A percentile compares a stretch with the other conserved stretches of the same genome.
phyloP scores from a whole-genome alignment of 257 asterid genomes.

The Penstemon barbatus region DNA sequence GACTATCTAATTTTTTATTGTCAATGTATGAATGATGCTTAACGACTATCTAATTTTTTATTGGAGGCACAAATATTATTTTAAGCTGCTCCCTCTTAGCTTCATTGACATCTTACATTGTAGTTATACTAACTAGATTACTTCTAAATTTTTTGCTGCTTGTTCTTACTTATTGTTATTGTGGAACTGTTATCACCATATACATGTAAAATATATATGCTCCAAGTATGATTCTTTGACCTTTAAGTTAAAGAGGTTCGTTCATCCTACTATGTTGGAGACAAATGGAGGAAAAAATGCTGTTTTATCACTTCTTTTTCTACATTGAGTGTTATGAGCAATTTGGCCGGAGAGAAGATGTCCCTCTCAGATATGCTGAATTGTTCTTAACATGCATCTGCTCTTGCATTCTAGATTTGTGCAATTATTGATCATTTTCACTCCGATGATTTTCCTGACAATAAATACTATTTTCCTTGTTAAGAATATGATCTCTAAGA shows the following conservation, averaged over 20 bases:
- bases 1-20: not conserved
- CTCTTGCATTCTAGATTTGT: slow-evolving; percentile 11
- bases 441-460: slow-evolving; percentile 3
- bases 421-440: slow-evolving; percentile 6
- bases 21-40: too few species aligned
- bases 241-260: slow-evolving; percentile 17
- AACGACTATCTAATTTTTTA: too few species aligned
- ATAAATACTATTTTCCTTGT: not conserved
- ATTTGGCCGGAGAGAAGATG: slow-evolving; percentile 15
- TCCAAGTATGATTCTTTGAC: slow-evolving; percentile 3
- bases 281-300: not conserved
- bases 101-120: too few species aligned
- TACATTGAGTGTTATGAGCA: not conserved
- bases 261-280: slow-evolving; percentile 2
- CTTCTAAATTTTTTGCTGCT: too few species aligned
- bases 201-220: not conserved
- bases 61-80: too few species aligned
- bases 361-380: slow-evolving; percentile 10
- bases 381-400: slow-evolving; percentile 19
- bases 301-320: not conserved
- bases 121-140: too few species aligned
- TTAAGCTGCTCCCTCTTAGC: too few species aligned
- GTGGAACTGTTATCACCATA: not conserved
- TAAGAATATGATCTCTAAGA: slow-evolving; percentile 18
- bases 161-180: not conserved